Conservation (phyloP, 78 protist species). For the slime mould (Dictyostelium discoideum) region dicty_2.7 NC_007091.3:3893501-3894000, state of each 20-base stretch:
- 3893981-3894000: slow-evolving; percentile 2
- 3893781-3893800: neutral
- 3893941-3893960: neutral
- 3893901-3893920: neutral
- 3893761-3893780: slow-evolving; percentile 21
- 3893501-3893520: neutral
- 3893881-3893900: neutral
- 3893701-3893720: slow-evolving; percentile 5
- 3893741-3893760: slow-evolving; percentile 27
- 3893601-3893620: neutral
- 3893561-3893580: slow-evolving; percentile 10
- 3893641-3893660: slow-evolving; percentile 46
- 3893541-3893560: neutral
- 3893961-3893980: slow-evolving; percentile 4
- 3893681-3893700: slow-evolving; percentile 27
- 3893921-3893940: neutral
- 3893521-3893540: slow-evolving; percentile 11
- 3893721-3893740: slow-evolving; percentile 52
- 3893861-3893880: neutral
- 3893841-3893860: slow-evolving; percentile 12
- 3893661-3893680: slow-evolving; percentile 10
- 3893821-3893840: slow-evolving; percentile 42
- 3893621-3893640: neutral
- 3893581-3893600: neutral
- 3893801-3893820: slow-evolving; percentile 24